These are phyloP conservation scores for Pichia sp. DNA, from an alignment of 1,139 yeast species.

Conservation along the genomic window DNA sequence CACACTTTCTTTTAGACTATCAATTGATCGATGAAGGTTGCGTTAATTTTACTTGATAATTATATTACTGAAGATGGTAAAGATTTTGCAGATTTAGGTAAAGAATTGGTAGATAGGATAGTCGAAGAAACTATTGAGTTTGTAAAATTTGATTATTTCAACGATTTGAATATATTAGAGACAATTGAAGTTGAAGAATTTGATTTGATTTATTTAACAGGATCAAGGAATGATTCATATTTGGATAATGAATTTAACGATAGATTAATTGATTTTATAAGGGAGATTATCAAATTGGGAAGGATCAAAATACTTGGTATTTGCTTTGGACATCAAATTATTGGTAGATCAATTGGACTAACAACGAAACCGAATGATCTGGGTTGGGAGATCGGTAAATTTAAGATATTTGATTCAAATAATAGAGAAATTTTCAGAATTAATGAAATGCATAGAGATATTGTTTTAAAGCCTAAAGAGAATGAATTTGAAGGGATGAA, in stretches of 20 bases:
- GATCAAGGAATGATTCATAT: conserved; percentile 56
- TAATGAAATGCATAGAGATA: conserved; percentile 66
- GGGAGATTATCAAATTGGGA: conserved; percentile 14
- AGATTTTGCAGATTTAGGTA: conserved; percentile 47
- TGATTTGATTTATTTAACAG: conserved; percentile 49
- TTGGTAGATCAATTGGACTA: conserved; percentile 60
- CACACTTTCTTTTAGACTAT: too few species aligned
- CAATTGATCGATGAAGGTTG: conserved; percentile 9
- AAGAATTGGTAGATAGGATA: conserved; percentile 26
- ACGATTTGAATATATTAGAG: too few species aligned
- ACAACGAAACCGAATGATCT: conserved; percentile 46
- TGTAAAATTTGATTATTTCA: conserved; percentile 41
- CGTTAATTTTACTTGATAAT: conserved; percentile 13
- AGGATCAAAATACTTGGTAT: conserved; percentile 51
- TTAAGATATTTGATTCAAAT: conserved; percentile 19
- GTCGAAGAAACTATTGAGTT: conserved; percentile 18
- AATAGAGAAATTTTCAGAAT: conserved; percentile 30
- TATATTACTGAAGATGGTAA: conserved; percentile 29
- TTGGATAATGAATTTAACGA: conserved; percentile 29
- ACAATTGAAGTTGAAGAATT: conserved; percentile 27
- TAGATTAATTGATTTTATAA: conserved; percentile 39
- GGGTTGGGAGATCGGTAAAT: conserved; percentile 74
- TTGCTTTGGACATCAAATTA: conserved; percentile 84
- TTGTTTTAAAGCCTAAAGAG: conserved; percentile 38
- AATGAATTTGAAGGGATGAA: conserved; percentile 30